Percentiles rank a stretch among this genome's conserved stretches.
These are phyloP conservation scores for Penicillium sp. DNA, from an alignment of 2,329 filamentous ascomycete species.

Conservation along the genomic window DNA sequence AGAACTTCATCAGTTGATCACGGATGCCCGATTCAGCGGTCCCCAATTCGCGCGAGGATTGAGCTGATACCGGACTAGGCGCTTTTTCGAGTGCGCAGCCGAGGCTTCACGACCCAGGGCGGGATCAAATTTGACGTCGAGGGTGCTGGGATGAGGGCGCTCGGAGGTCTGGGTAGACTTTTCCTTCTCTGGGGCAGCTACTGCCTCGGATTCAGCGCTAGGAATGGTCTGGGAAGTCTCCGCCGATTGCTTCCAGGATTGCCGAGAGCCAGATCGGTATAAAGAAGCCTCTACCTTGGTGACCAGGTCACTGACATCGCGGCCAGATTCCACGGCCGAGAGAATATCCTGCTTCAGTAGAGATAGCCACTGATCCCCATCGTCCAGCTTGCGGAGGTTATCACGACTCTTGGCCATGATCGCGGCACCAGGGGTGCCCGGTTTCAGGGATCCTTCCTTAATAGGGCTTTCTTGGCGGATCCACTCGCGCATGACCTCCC, in stretches of 20 bases:
- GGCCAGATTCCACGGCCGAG: conserved; percentile 33
- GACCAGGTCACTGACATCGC: conserved; percentile 39
- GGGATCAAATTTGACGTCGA: conserved; percentile 77
- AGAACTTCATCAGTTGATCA: conserved; percentile 5
- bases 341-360: conserved; percentile 39
- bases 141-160: conserved; percentile 37
- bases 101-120: conserved; percentile 65
- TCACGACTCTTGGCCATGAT: conserved; percentile 58
- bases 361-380: conserved; percentile 32
- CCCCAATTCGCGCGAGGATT: conserved; percentile 96
- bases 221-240: background rate
- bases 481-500: conserved; percentile 94
- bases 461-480: conserved; percentile 75
- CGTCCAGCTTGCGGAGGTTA: conserved; percentile 29
- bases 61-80: conserved; percentile 80
- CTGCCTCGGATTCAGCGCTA: background rate
- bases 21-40: conserved; percentile 61
- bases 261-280: conserved; percentile 35
- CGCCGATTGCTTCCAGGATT: conserved; percentile 13
- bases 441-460: conserved; percentile 68
- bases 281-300: conserved; percentile 47
- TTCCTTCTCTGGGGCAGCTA: background rate
- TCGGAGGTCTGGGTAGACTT: background rate
- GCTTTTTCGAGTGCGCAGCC: conserved; percentile 54
- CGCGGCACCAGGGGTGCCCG: conserved; percentile 68